Evolutionary conservation across 768 basidiomycete species (phyloP).

Genomic region (Boletus sp.): DNA sequence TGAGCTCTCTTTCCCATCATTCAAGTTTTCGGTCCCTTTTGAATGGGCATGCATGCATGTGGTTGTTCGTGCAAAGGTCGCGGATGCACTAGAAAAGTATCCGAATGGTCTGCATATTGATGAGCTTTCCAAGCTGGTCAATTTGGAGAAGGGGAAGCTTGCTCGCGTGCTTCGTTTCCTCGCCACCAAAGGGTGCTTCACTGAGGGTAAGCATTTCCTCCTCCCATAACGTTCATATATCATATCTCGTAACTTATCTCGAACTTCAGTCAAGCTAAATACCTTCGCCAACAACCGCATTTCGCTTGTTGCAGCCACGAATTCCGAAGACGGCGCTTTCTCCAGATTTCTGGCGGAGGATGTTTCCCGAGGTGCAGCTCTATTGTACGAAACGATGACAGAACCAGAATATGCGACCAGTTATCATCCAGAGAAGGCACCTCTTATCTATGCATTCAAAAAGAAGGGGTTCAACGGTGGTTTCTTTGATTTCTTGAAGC

Average conservation of each 20-base stretch:
- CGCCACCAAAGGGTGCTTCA: slow-evolving; percentile 31
- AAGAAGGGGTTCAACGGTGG: slow-evolving; percentile 14
- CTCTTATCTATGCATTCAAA: slow-evolving; percentile 18
- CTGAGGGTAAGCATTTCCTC: slow-evolving; percentile 20
- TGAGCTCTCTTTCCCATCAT: neutral
- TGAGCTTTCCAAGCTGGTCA: slow-evolving; percentile 24
- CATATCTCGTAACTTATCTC: neutral
- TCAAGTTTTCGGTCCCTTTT: slow-evolving; percentile 19
- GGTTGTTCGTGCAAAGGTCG: too few relatives aligned
- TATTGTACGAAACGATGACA: slow-evolving; percentile 25
- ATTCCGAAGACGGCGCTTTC: slow-evolving; percentile 7
- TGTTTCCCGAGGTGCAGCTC: slow-evolving; percentile 10
- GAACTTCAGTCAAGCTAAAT: slow-evolving; percentile 22
- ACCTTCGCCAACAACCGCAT: slow-evolving; percentile 35
- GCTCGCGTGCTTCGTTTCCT: slow-evolving; percentile 32
- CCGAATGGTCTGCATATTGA: slow-evolving; percentile 26
- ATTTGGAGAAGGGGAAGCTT: slow-evolving; percentile 28
- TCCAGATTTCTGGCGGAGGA: slow-evolving; percentile 9
- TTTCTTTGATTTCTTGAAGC: slow-evolving; percentile 23
- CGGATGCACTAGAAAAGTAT: too few relatives aligned
- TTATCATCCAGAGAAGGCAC: slow-evolving; percentile 22
- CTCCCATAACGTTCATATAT: neutral
- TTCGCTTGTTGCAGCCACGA: slow-evolving; percentile 25
- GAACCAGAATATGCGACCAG: slow-evolving; percentile 25
- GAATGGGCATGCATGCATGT: slow-evolving; percentile 28